Conservation (phyloP, 2,329 filamentous ascomycete species). For the Erysiphe pisi region DNA sequence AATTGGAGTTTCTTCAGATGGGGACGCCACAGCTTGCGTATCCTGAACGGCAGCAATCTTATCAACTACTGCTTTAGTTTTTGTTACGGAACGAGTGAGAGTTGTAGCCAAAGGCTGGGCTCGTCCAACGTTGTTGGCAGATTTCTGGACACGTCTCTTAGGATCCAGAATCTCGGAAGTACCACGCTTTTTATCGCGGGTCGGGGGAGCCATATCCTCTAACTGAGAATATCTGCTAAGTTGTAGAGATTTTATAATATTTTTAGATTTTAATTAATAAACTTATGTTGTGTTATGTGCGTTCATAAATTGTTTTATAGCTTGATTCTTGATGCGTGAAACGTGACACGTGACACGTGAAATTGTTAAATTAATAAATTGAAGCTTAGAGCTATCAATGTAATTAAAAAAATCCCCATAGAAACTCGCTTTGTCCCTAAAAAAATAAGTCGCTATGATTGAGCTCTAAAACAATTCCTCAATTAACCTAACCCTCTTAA, state of each 20-base stretch:
- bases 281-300: not conserved
- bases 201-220: not conserved
- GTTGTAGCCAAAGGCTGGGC: not conserved
- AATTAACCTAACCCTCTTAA: no score
- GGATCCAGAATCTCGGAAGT: not conserved
- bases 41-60: not conserved
- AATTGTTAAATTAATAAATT: no score
- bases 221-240: slow-evolving; percentile 2
- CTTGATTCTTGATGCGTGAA: no score
- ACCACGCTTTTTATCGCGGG: not conserved
- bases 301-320: no score
- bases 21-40: not conserved
- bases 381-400: no score
- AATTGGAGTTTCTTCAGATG: not conserved
- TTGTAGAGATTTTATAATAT: slow-evolving; percentile 4
- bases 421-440: no score
- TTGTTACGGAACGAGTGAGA: slow-evolving; percentile 14
- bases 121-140: slow-evolving; percentile 8
- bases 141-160: not conserved
- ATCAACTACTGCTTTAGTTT: not conserved
- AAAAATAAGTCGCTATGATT: no score
- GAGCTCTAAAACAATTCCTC: no score
- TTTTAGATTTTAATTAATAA: slow-evolving; percentile 5
- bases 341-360: no score
- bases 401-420: no score